phyloP scores from a whole-genome alignment of 163 green algal species.

The Botryococcus braunii region DNA sequence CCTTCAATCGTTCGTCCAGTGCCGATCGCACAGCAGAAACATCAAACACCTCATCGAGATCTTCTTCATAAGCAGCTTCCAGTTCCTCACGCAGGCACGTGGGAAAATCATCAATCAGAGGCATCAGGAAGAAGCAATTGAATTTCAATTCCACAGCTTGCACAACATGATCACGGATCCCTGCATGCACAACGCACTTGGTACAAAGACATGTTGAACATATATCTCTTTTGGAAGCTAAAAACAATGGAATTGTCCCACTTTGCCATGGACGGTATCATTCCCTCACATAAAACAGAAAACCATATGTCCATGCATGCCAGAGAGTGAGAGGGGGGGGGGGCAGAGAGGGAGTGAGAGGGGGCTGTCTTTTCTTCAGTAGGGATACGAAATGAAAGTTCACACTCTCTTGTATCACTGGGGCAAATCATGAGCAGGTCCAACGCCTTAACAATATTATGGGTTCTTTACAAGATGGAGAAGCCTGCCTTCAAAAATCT shows the following conservation, averaged over 20 bases:
- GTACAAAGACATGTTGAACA: too few species aligned
- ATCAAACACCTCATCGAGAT: conserved; percentile 78
- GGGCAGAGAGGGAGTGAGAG: too few species aligned
- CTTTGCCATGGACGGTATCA: too few species aligned
- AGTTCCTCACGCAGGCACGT: conserved; percentile 72
- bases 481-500: conserved; percentile 72
- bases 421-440: too few species aligned
- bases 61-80: conserved; percentile 68
- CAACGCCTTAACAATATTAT: neutral
- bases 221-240: too few species aligned
- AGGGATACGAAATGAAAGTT: too few species aligned
- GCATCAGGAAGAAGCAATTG: conserved; percentile 99
- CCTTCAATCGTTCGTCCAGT: conserved; percentile 50
- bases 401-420: too few species aligned
- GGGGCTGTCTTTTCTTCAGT: too few species aligned
- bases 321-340: too few species aligned
- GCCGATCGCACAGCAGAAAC: conserved; percentile 52
- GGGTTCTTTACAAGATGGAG: neutral
- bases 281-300: too few species aligned
- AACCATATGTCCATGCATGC: too few species aligned
- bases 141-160: conserved; percentile 76
- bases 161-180: conserved; percentile 78
- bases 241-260: too few species aligned
- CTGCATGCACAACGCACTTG: conserved; percentile 23
- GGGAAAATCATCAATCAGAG: conserved; percentile 84